Evolutionary conservation across 495 filamentous ascomycete species (phyloP), one percentile per base, ranked within the genome.

Genomic region (Aspergillus ostianus): DNA sequence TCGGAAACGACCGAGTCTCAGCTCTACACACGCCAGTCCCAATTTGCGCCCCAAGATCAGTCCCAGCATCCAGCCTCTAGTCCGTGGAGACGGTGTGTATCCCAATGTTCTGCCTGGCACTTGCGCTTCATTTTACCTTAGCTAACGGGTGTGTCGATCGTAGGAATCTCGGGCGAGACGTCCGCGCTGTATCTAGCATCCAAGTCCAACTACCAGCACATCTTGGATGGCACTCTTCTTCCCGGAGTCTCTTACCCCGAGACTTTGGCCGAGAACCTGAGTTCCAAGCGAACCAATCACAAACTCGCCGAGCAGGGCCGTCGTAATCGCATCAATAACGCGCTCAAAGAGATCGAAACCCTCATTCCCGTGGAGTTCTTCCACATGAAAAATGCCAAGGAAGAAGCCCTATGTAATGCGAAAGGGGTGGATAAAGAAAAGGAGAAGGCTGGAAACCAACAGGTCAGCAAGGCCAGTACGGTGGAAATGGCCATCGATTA

Each of bases 151-250:
- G 12, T 32, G 12, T 12, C 46, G 29, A 4, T 53, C 69, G 51
- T 62, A 78, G 78, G 75, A 45, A 68, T 87, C 47, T 75, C 82
- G n/a, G 72, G 81, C 51, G 83, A 95, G 62, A 84, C 89, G 1
- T 90, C 93, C 17, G 92, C 93, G 17, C 84, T 93, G 23, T 82
- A 97, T 49, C 80, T 98, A 21, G 91, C 93, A 12, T 90, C 89
- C 32, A 97, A 97, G 68, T 97, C 92, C 19, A 98, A 98, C 70
- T 98, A 98, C 68, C 94, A 98, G 70, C 94, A 97, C 67, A 94
- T 98, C 55, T 75, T 98, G 27, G 93, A 98, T 69, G 94, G 94
- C 47, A 98, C 88, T 46, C 85, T 89, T 47, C 85, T 96, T 5
- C 91, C 91, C 0, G 94, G 94, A 12, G 88, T 98, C 23, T 90